These are phyloP conservation scores for Castanea crenata DNA, from an alignment of 306 rosid genomes.

Conservation along the genomic window DNA sequence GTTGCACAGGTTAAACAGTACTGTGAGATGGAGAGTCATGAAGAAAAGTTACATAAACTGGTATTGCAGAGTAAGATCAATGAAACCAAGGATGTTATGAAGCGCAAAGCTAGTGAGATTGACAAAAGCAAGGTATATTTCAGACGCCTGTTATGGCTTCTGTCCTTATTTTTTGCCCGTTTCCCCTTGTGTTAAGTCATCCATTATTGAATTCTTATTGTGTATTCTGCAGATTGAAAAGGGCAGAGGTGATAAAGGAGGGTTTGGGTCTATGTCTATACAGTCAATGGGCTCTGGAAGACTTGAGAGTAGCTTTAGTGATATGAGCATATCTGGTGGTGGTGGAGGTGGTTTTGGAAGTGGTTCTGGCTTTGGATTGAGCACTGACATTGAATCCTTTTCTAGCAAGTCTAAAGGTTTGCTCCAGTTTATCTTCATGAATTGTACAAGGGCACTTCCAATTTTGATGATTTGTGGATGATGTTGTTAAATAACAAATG, in stretches of 20 bases:
- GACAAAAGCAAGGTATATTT: constrained; percentile 94
- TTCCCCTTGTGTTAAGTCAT: background rate
- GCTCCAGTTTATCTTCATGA: constrained; percentile 17
- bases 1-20: constrained; percentile 91
- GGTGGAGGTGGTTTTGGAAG: constrained; percentile 85
- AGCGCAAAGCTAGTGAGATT: constrained; percentile 96
- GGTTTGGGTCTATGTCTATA: constrained; percentile 69
- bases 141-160: constrained; percentile 3
- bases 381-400: constrained; percentile 70
- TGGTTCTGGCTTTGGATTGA: constrained; percentile 80
- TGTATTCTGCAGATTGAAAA: constrained; percentile 73
- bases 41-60: constrained; percentile 94
- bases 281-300: constrained; percentile 94
- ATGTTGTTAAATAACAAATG: constrained; percentile 6
- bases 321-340: constrained; percentile 74
- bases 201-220: constrained; percentile 1
- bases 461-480: constrained; percentile 17
- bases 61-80: constrained; percentile 92
- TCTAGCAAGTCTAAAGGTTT: constrained; percentile 84
- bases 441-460: constrained; percentile 11
- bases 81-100: constrained; percentile 96
- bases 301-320: constrained; percentile 72
- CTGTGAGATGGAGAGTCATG: constrained; percentile 97
- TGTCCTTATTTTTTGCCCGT: background rate
- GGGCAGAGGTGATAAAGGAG: constrained; percentile 87